Evolutionary conservation across 1,284 basidiomycete species (phyloP), one percentile per base, ranked within the genome.

Genomic region (Moesziomyces sp.): DNA sequence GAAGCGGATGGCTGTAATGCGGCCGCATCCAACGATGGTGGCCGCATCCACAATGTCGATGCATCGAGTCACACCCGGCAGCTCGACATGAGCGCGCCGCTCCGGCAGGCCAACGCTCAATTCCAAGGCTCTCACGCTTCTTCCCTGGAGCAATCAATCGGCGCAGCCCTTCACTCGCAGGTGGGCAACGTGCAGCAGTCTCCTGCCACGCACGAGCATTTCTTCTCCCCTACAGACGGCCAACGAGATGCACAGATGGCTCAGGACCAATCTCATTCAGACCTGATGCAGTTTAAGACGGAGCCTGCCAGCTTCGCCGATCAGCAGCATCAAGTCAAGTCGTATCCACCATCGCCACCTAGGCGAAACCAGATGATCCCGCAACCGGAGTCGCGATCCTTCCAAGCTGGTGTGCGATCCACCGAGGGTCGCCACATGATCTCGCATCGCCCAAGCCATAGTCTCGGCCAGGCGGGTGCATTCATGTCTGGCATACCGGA

Each of bases 381-480:
- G 21, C 52, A 62, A 26, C 26, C 66, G 19, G 60, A 59, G 11
- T 3, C 30, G 28, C 52, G 48, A 6, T 46, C 52, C 7, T 35
- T 47, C 23, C 28, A 51, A 1, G 23, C 13, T 11, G 50, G 40
- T 9, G 35, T 24, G 23, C 52, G 53, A 21, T 26, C 60, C 5
- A 21, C 43, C 19, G 56, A 52, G 4, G 52, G 40, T 44, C 59
- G 66, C 21, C 59, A 58, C n/a, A 43, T 52, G 10, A 30, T 43
- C 13, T 65, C 66, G 16, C 72, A 74, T 43, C 59, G 72, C 30
- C 49, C 72, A 8, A 74, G 62, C 28, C 66, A 70, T n/a, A 74
- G 72, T 24, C 56, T 74, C 3, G 66, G 72, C 4, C 72, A 74
- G 55, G 72, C 59, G 8, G 56, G 57, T 21, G 55, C 71, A 18